These are phyloP conservation scores for Candida xyloterini DNA, from an alignment of 805 yeast species.

Conservation along the genomic window DNA sequence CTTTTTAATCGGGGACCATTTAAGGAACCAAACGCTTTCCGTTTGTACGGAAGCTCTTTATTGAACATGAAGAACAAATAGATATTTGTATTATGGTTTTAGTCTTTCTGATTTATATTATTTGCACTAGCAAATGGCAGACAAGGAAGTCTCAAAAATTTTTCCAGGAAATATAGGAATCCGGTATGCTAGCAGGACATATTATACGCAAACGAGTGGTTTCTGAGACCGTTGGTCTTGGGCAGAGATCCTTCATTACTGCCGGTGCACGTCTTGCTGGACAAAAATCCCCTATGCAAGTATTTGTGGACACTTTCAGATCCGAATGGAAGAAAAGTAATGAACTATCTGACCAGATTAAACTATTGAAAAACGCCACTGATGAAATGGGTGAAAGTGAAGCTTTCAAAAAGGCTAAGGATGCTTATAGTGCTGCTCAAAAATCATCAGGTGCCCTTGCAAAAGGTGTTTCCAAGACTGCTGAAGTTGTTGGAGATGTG, in stretches of 20 bases:
- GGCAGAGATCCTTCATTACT: conserved; percentile 19
- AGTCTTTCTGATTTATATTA: conserved; percentile 3
- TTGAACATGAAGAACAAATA: conserved; percentile 7
- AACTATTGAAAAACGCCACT: conserved; percentile 93
- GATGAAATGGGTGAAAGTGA: conserved; percentile 92
- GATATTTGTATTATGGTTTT: background rate
- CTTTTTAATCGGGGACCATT: conserved; percentile 13
- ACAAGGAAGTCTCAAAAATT: conserved; percentile 3
- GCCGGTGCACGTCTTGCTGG: conserved; percentile 13
- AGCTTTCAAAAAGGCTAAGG: conserved; percentile 88
- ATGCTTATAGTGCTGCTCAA: conserved; percentile 85
- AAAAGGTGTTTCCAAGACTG: conserved; percentile 79
- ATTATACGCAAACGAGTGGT: conserved; percentile 5
- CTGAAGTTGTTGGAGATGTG: conserved; percentile 87
- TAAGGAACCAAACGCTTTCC: conserved; percentile 16
- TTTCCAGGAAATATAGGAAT: conserved; percentile 1
- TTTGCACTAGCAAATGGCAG: conserved; percentile 9
- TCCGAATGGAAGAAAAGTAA: conserved; percentile 86
- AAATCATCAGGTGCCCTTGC: conserved; percentile 58
- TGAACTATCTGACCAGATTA: conserved; percentile 88
- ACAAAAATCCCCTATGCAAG: conserved; percentile 80
- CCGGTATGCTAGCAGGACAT: conserved; percentile 6
- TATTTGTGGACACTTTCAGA: conserved; percentile 88
- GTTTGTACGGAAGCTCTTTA: conserved; percentile 16
- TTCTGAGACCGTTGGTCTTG: conserved; percentile 1